phyloP scores from a whole-genome alignment of 345 rosid genomes.

The Eutrema japonicum region DNA sequence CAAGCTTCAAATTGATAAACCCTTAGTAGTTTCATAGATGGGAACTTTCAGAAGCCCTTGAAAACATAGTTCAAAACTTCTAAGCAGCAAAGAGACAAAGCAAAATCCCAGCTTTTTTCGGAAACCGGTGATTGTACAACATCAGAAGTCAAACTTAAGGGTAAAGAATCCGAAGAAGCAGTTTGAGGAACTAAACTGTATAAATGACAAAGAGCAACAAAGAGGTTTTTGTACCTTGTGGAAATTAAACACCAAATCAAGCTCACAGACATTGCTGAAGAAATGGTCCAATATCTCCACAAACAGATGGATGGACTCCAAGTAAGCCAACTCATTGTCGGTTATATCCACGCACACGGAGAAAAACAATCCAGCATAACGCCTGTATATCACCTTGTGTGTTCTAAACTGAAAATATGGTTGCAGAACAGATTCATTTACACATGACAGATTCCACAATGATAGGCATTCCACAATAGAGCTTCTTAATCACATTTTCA shows the following conservation, averaged over 20 bases:
- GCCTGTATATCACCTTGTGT: conserved; percentile 93
- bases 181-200: neutral
- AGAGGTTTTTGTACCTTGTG: conserved; percentile 69
- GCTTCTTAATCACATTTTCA: no score
- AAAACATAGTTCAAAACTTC: neutral
- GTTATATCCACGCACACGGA: conserved; percentile 96
- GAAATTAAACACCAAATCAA: conserved; percentile 94
- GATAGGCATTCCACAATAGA: no score
- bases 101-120: neutral
- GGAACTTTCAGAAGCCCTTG: neutral
- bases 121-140: neutral
- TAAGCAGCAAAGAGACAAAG: neutral
- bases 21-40: neutral
- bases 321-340: conserved; percentile 89
- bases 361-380: conserved; percentile 95
- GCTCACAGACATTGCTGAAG: conserved; percentile 99
- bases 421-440: neutral
- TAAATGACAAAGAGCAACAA: neutral
- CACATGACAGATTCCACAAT: neutral
- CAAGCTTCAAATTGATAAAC: neutral
- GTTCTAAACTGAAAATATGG: conserved; percentile 71
- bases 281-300: conserved; percentile 98
- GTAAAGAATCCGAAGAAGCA: neutral
- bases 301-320: conserved; percentile 93
- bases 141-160: neutral